These are phyloP conservation scores for Trichoderma reesei DNA, from an alignment of 495 filamentous ascomycete genomes.

Conservation along the genomic window DNA sequence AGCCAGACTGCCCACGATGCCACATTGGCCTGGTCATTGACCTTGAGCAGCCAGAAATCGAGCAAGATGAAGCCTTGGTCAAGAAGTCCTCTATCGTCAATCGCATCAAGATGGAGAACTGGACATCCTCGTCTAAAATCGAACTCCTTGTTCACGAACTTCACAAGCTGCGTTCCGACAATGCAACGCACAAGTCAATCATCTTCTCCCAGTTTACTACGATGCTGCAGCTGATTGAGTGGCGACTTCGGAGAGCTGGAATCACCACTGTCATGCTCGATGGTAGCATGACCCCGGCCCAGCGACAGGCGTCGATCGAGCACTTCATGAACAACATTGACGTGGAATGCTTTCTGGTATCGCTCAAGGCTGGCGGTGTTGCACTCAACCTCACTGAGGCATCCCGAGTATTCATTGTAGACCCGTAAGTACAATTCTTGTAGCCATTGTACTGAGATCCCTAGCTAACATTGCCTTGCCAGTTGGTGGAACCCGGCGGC, in stretches of 20 bases:
- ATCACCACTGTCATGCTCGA: constrained; percentile 98
- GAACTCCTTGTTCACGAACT: constrained; percentile 91
- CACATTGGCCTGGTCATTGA: constrained; percentile 86
- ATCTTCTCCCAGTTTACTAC: constrained; percentile 97
- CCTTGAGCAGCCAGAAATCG: constrained; percentile 85
- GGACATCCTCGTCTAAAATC: constrained; percentile 96
- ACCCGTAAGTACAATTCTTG: constrained; percentile 57
- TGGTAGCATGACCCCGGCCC: constrained; percentile 86
- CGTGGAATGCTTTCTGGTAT: constrained; percentile 91
- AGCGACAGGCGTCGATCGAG: constrained; percentile 79
- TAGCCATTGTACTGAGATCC: too few relatives aligned
- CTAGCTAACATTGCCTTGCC: background rate
- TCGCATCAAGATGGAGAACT: constrained; percentile 92
- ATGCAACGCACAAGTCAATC: constrained; percentile 88
- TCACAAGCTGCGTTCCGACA: constrained; percentile 76
- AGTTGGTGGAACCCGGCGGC: constrained; percentile 97
- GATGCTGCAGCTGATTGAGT: constrained; percentile 95
- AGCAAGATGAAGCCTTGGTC: constrained; percentile 69
- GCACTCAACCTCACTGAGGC: constrained; percentile 93
- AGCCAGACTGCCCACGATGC: constrained; percentile 81
- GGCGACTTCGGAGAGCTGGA: constrained; percentile 86
- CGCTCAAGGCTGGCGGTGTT: constrained; percentile 89
- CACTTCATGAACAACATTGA: constrained; percentile 91
- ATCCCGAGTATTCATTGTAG: constrained; percentile 86
- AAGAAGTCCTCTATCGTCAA: constrained; percentile 97